Evolutionary conservation across 23 red algal genomes (phyloP), one percentile per base, ranked within the genome.

Genomic region (Gracilaria caudata): DNA sequence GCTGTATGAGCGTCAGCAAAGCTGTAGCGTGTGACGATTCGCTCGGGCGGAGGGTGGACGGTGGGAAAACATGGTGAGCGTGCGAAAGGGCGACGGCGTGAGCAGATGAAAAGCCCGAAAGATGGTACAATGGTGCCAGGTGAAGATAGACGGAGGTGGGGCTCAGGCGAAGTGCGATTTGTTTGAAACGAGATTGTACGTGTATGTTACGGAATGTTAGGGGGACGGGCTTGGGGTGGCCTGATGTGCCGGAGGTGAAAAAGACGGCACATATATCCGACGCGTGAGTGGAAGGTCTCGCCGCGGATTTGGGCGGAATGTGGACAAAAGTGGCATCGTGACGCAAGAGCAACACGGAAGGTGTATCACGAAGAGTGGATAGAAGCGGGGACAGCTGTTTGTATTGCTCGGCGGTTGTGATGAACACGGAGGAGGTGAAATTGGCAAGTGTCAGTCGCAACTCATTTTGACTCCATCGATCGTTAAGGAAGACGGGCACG

Each of bases 211-310:
- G 55, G 51, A 66, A 57, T 21, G 43, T 68, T 46, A 95, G 28
- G 38, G 75, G 51, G 21, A 88, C 93, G 7, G 85, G 68, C 44
- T 95, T 95, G 13, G 93, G 75, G 6, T 26, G 24, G 0, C 36
- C 65, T 25, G 93, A 84, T 56, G 93, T 95, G 12, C 93, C 93
- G 0, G 68, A 79, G 20, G 93, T 95, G 81, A 83, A 95, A 70
- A 95, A 90, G 33, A 95, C 73, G 59, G 78, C 68, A 35, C 77
- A 61, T 16, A 61, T 82, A 30, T 54, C 53, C 28, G 51, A 20
- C 13, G 82, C 6, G 14, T 25, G 35, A 63, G 26, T 20, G 28
- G 24, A 2, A 25, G 19, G 21, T 4, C 24, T 7, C 17, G 2
- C 11, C 0, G 29, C 20, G 20, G 23, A 13, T 25, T 46, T 25